Base-by-base conservation (phyloP, 768 basidiomycete species). In the Suillus lakei region DNA sequence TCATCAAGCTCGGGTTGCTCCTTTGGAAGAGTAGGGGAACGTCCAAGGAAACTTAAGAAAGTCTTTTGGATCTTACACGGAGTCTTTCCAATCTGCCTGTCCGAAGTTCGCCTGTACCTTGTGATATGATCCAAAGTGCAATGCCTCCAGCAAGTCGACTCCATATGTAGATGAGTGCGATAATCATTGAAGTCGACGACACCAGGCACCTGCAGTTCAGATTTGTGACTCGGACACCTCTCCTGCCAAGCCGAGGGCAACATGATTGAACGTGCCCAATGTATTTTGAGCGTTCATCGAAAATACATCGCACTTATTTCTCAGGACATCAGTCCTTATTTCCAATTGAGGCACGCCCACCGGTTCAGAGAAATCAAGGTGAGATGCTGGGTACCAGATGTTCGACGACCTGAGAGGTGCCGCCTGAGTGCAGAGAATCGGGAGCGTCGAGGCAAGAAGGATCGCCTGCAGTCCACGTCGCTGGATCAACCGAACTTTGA, bases 151-250 rank as follows among this genome's bases (percentile, higher is more conserved):
- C 92, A 13, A 16, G 89, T 88, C 0, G 90, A 91, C 73, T 93
- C 91, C 4, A 90, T 91, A 68, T 92, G 92, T 78, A 93, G 92
- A 70, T 91, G 54, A 7, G 87, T 87, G 48, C 91, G 85, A 77
- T 86, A 93, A 36, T 86, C 87, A 67, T 84, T 73, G 68, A 94
- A 92, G 71, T 95, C 92, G 39, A 93, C 75, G 0, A 91, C 85
- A 4, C 87, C 91, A 41, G 82, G 91, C 0, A 93, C 89, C 12
- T 92, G 93, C 9, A 95, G 78, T 28, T 92, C 86, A 79, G 91
- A 95, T 0, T 91, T 86, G 70, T 94, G 93, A 74, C 93, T 92
- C n/a, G n/a, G n/a, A n/a, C n/a, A n/a, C n/a, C 74, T 94, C 93
- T 9, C 16, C 26, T 2, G 9, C 50, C 26, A 53, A 53, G 18